Base-by-base conservation (phyloP, 2,329 filamentous ascomycete genomes). In the Stagonosporopsis chrysanthemi region DNA sequence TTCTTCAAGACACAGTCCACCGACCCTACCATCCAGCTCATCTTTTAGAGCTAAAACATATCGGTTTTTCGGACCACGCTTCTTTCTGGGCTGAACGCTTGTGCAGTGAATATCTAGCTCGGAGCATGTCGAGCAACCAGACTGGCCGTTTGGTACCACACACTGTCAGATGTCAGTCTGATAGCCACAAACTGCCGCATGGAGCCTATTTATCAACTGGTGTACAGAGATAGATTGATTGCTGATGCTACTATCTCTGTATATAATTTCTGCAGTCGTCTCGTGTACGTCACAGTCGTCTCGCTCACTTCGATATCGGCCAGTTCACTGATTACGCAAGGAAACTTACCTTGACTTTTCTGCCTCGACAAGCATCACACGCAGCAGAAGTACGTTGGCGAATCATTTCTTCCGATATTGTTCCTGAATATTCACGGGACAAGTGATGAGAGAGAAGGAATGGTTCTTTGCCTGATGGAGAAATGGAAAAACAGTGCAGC, bases 51-150 rank as follows among this genome's bases (percentile, higher is more conserved):
- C 45, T 35, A 60, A 40, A 2, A 63, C 45, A 43, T 59, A 67
- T 52, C 57, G 58, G 29, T 65, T 67, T 31, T 67, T 67, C 12
- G 62, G 61, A 2, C 64, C 64, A 43, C 64, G 53, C 42, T 62
- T 65, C 41, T 64, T 64, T 26, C 64, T 60, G 14, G 64, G 64
- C 39, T 51, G 48, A 14, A 60, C 24, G 6, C 26, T 58, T 11
- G 63, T 64, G 36, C 64, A 67, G 6, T 59, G 56, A 17, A 67
- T 62, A 7, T 59, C 26, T 2, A 64, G 38, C 26, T 66, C 58
- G 11, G 24, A 39, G 33, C 62, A 66, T n/a, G 49, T 55, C 4
- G 53, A 61, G 36, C 64, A 66, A 29, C 40, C 49, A 6, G 49
- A 17, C 17, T 52, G 44, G 17, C 40, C 46, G 9, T 15, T 38